These are phyloP conservation scores for Penicillium manginii DNA, from an alignment of 495 filamentous ascomycete species.

Conservation along the genomic window DNA sequence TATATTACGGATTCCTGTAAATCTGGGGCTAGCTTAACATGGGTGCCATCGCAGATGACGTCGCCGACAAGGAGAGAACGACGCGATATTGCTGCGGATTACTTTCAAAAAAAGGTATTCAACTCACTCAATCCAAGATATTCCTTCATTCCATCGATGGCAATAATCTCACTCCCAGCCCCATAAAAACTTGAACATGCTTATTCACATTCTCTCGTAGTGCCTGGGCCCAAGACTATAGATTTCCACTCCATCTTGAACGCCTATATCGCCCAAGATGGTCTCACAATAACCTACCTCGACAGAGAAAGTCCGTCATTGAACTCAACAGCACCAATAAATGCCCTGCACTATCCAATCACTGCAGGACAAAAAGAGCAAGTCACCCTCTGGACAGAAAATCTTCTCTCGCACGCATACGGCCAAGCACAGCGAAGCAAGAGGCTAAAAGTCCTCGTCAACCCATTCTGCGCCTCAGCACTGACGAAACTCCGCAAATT, in stretches of 20 bases:
- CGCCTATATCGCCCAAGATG: background rate
- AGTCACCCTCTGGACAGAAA: background rate
- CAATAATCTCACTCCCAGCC: too few relatives aligned
- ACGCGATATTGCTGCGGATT: conserved; percentile 1
- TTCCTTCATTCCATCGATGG: too few relatives aligned
- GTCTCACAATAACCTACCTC: background rate
- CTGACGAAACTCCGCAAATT: conserved; percentile 68
- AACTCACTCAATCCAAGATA: background rate
- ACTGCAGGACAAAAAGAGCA: background rate
- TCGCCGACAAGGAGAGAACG: background rate
- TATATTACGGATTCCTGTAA: background rate
- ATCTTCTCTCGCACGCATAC: conserved; percentile 53
- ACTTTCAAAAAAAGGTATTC: background rate
- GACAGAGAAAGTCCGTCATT: background rate
- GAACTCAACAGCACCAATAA: background rate
- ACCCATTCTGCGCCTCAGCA: conserved; percentile 81
- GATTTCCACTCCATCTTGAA: background rate
- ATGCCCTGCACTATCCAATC: conserved; percentile 2
- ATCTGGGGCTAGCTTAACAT: background rate
- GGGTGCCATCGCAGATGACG: background rate
- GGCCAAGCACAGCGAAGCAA: conserved; percentile 66
- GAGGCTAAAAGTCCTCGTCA: conserved; percentile 81
- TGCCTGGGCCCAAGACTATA: background rate
- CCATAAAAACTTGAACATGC: too few relatives aligned
- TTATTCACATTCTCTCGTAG: background rate